phyloP scores from a whole-genome alignment of 768 basidiomycete species.

The Cystobasidium ongulense region DNA sequence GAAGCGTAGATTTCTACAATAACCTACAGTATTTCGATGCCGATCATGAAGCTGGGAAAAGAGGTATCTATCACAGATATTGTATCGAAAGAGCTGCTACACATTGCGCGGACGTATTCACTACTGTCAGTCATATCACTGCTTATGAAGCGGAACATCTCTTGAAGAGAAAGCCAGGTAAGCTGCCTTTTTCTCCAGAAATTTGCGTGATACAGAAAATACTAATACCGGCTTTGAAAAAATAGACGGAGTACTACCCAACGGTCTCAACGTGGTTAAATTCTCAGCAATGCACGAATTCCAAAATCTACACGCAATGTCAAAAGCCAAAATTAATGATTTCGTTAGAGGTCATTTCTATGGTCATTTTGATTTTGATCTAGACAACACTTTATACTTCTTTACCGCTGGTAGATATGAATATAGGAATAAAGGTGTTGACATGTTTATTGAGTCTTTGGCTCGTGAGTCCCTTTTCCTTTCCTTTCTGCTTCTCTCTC shows the following conservation, averaged over 20 bases:
- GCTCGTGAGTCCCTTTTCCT: conserved; percentile 54
- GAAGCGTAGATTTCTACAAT: conserved; percentile 98
- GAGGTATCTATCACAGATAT: conserved; percentile 96
- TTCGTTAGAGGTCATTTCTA: conserved; percentile 97
- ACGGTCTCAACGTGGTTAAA: conserved; percentile 96
- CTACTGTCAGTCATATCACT: conserved; percentile 95
- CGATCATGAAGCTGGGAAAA: conserved; percentile 97
- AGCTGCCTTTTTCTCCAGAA: conserved; percentile 21
- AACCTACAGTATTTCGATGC: conserved; percentile 99
- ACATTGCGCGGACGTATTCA: conserved; percentile 96
- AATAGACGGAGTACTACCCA: conserved; percentile 85
- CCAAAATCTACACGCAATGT: conserved; percentile 63
- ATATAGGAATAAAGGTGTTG: conserved; percentile 97
- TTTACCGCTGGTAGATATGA: conserved; percentile 99
- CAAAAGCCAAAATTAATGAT: conserved; percentile 97
- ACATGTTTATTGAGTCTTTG: conserved; percentile 97
- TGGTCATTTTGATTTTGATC: conserved; percentile 81
- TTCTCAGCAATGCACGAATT: conserved; percentile 99
- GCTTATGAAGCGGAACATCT: conserved; percentile 95
- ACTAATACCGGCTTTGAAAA: not conserved
- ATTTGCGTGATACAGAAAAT: too few relatives aligned
- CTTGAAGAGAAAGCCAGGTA: conserved; percentile 77
- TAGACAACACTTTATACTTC: conserved; percentile 62
- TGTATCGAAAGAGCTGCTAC: conserved; percentile 92
- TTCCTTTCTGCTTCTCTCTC: not conserved